Conservation (phyloP, 306 rosid species). For the Phaseolus lunatus region DNA sequence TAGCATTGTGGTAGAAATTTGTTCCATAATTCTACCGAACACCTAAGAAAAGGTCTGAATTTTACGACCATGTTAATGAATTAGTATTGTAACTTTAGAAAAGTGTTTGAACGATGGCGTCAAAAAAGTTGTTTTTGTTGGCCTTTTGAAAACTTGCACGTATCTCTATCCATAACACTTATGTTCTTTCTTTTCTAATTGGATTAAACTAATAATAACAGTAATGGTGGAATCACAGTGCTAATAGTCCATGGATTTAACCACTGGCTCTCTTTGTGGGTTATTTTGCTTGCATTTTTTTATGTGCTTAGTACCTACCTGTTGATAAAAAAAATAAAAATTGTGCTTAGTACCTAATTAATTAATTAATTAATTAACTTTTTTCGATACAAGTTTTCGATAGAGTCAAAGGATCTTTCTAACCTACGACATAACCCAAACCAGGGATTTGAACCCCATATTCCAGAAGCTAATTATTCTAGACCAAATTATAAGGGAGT, state of each 20-base stretch:
- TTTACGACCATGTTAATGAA: not conserved
- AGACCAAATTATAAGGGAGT: slow-evolving; percentile 1
- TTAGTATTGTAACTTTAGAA: not conserved
- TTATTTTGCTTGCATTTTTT: not conserved
- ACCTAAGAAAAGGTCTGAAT: not conserved
- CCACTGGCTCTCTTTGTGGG: not conserved
- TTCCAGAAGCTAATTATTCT: not conserved
- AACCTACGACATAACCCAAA: not conserved
- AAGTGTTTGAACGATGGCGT: not conserved
- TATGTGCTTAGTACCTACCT: not conserved
- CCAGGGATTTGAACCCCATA: not conserved
- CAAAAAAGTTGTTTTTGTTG: no score
- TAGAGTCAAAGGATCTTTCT: not conserved
- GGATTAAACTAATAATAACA: no score
- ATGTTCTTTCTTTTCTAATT: no score
- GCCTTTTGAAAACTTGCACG: no score
- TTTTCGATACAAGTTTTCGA: no score
- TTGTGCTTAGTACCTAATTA: not conserved
- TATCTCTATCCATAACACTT: no score
- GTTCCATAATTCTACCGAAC: slow-evolving; percentile 8
- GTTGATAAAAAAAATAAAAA: no score
- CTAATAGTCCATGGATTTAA: not conserved
- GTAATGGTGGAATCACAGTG: not conserved
- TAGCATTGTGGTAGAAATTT: not conserved
- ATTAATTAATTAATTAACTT: not conserved